A percentile compares a stretch with the other conserved stretches of the same genome.
Evolutionary conservation across 306 rosid species (phyloP).

Genomic region (Cicer bijugum): DNA sequence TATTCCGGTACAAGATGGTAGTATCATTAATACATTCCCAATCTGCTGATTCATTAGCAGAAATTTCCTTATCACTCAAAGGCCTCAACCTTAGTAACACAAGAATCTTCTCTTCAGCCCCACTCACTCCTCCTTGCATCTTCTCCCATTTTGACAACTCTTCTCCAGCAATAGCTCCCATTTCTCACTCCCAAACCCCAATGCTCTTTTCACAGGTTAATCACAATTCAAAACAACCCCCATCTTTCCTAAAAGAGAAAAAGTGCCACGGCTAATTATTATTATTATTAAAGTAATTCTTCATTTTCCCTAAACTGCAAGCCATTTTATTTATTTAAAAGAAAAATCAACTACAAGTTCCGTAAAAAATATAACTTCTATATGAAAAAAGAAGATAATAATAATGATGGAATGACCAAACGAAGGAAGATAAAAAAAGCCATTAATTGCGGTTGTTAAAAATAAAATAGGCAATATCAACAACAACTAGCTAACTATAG

Average conservation of each 20-base stretch:
- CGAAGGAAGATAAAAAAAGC: constrained; percentile 12
- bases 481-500: constrained; percentile 55
- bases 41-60: constrained; percentile 74
- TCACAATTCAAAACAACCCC: constrained; percentile 48
- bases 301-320: constrained; percentile 55
- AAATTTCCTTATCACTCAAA: constrained; percentile 76
- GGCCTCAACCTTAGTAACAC: constrained; percentile 94
- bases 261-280: constrained; percentile 3
- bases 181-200: constrained; percentile 47
- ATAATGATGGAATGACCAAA: constrained; percentile 39
- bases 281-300: constrained; percentile 32
- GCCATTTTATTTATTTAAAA: constrained; percentile 40
- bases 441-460: constrained; percentile 43
- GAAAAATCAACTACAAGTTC: constrained; percentile 45
- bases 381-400: constrained; percentile 51
- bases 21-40: constrained; percentile 99
- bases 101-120: constrained; percentile 92
- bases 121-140: constrained; percentile 64
- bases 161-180: constrained; percentile 89
- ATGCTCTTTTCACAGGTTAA: constrained; percentile 45
- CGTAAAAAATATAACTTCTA: constrained; percentile 41
- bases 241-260: constrained; percentile 48
- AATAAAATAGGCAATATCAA: constrained; percentile 48
- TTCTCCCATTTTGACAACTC: constrained; percentile 87
- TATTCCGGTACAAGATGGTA: constrained; percentile 83